phyloP scores from a whole-genome alignment of 257 asterid species.

The Solanum tacnaense region DNA sequence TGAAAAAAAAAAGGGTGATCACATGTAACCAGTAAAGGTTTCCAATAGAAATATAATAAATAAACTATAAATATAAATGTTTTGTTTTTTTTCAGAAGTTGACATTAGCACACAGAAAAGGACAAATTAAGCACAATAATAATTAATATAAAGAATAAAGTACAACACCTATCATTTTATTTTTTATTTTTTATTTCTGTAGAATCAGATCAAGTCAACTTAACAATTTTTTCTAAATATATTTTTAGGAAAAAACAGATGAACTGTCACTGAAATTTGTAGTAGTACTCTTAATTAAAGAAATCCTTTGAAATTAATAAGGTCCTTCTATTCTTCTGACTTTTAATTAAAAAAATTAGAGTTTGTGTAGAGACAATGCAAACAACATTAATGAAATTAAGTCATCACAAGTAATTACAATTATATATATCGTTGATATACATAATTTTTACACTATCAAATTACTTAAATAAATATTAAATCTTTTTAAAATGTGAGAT shows the following conservation, averaged over 20 bases:
- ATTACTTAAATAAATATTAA: not conserved
- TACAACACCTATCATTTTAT: not conserved
- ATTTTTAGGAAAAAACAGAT: not conserved
- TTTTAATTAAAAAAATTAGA: not conserved
- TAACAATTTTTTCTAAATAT: not conserved
- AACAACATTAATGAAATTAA: not conserved
- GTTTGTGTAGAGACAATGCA: not conserved
- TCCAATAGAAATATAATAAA: not conserved
- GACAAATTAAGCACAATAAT: not conserved
- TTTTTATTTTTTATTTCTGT: not conserved
- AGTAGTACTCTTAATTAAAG: not conserved
- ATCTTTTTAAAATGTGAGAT: not conserved
- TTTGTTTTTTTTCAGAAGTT: not conserved
- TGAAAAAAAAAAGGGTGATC: not conserved
- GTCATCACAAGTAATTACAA: not conserved
- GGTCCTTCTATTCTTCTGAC: not conserved
- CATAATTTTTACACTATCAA: not conserved
- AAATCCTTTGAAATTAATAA: not conserved
- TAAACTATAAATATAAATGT: not conserved
- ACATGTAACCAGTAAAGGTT: not conserved
- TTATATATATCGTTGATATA: not conserved
- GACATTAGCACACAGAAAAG: not conserved
- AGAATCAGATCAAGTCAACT: not conserved
- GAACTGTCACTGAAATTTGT: not conserved
- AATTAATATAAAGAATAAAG: not conserved